Conservation (phyloP, 352 stramenopile species). For the Phytophthora fragariaefolia region DNA sequence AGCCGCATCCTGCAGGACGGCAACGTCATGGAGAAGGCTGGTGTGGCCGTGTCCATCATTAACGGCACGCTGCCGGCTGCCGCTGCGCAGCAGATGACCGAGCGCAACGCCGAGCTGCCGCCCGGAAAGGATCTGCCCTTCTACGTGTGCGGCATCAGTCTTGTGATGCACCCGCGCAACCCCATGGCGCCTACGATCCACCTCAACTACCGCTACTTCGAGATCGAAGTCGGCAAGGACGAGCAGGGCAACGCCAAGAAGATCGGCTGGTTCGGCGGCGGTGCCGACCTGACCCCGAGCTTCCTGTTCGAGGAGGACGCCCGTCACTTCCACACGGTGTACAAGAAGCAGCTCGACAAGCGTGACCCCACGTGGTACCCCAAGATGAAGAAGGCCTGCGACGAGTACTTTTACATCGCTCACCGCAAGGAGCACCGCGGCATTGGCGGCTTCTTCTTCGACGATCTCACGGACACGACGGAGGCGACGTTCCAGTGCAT, state of each 20-base stretch:
- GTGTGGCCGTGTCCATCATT: conserved; percentile 96
- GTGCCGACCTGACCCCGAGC: conserved; percentile 96
- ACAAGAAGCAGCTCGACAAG: conserved; percentile 93
- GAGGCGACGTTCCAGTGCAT: conserved; percentile 85
- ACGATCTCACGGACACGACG: conserved; percentile 95
- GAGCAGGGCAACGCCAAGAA: conserved; percentile 82
- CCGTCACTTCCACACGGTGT: conserved; percentile 96
- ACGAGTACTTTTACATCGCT: conserved; percentile 98
- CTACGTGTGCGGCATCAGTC: conserved; percentile 94
- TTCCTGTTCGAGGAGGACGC: conserved; percentile 96
- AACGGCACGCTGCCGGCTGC: conserved; percentile 94
- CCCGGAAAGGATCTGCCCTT: conserved; percentile 90
- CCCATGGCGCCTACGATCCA: conserved; percentile 95
- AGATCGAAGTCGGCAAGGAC: conserved; percentile 83
- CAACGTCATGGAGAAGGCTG: conserved; percentile 97
- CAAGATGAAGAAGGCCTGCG: conserved; percentile 96
- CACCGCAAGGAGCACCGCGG: conserved; percentile 95
- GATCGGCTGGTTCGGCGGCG: conserved; percentile 94
- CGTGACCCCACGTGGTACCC: conserved; percentile 92
- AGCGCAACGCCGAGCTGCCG: conserved; percentile 65
- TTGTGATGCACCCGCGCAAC: conserved; percentile 96
- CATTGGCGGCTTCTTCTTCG: conserved; percentile 98
- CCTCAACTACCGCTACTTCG: conserved; percentile 98
- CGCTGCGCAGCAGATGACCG: conserved; percentile 73
- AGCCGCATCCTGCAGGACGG: conserved; percentile 93